These are phyloP conservation scores for Rhizopogon salebrosus DNA, from an alignment of 768 basidiomycete genomes.

Conservation along the genomic window DNA sequence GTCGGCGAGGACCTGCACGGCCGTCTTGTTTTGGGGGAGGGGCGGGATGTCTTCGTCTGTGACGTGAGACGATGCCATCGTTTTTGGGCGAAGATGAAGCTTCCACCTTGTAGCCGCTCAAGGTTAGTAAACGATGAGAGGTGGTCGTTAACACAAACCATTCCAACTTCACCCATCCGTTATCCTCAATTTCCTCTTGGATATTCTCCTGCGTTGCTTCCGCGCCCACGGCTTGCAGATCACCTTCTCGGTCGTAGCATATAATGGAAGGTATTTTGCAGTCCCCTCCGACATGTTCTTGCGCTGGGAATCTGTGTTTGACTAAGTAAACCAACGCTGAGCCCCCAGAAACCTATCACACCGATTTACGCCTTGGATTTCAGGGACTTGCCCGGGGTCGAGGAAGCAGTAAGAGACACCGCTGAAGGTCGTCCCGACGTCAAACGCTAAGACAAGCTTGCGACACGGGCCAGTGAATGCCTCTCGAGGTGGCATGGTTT, in stretches of 20 bases:
- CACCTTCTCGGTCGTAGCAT: slow-evolving; percentile 39
- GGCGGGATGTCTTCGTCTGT: slow-evolving; percentile 31
- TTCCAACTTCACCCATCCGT: slow-evolving; percentile 25
- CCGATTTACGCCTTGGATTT: slow-evolving; percentile 19
- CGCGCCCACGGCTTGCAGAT: slow-evolving; percentile 37
- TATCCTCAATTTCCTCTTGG: slow-evolving; percentile 35
- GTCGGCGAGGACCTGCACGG: slow-evolving; percentile 41
- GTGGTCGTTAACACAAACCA: slow-evolving; percentile 15
- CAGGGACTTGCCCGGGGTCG: slow-evolving; percentile 23
- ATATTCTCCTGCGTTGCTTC: slow-evolving; percentile 37
- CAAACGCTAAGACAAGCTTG: slow-evolving; percentile 45
- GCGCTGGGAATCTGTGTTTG: slow-evolving; percentile 37
- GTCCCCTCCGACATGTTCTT: slow-evolving; percentile 40
- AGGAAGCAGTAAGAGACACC: slow-evolving; percentile 40
- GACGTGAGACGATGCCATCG: slow-evolving; percentile 16
- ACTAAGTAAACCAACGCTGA: slow-evolving; percentile 6
- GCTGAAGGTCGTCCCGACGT: slow-evolving; percentile 49
- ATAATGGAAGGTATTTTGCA: slow-evolving; percentile 48
- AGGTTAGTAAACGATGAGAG: slow-evolving; percentile 5
- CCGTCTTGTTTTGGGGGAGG: slow-evolving; percentile 38
- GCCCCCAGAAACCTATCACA: slow-evolving; percentile 1
- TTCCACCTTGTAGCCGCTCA: slow-evolving; percentile 24
- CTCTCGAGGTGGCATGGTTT: slow-evolving; percentile 24
- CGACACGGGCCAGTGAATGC: slow-evolving; percentile 36
- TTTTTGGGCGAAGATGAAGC: slow-evolving; percentile 28